Conservation (phyloP, 1,284 basidiomycete genomes). For the Puccinia sorghi region DNA sequence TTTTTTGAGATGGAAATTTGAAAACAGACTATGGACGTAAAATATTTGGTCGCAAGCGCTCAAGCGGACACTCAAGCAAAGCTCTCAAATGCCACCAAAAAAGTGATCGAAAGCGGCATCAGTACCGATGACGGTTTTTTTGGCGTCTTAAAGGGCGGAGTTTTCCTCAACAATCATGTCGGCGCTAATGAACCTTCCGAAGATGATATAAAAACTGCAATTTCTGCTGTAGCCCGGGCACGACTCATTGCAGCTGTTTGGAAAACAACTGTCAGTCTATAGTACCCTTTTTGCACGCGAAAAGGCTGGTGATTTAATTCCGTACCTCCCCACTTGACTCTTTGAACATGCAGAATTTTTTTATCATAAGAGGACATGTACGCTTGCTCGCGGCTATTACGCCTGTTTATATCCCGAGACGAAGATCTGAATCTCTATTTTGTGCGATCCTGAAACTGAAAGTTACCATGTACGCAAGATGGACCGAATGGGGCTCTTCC, state of each 20-base stretch:
- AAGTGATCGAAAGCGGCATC: slow-evolving; percentile 29
- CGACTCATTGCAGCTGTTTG: slow-evolving; percentile 44
- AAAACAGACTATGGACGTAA: slow-evolving; percentile 26
- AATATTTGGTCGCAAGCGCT: slow-evolving; percentile 42
- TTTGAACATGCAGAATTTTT: slow-evolving; percentile 26
- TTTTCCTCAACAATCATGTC: slow-evolving; percentile 49
- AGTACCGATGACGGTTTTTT: slow-evolving; percentile 42
- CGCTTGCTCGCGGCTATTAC: not conserved
- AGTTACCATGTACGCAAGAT: slow-evolving; percentile 24
- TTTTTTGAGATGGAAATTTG: slow-evolving; percentile 9
- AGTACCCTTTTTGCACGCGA: not conserved
- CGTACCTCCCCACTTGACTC: not conserved
- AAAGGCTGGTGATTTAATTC: not conserved
- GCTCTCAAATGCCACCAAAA: not conserved
- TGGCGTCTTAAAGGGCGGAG: slow-evolving; percentile 42
- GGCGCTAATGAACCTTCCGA: slow-evolving; percentile 20
- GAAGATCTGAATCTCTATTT: not conserved
- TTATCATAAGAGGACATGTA: slow-evolving; percentile 33
- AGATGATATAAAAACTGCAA: slow-evolving; percentile 19
- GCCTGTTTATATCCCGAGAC: not conserved
- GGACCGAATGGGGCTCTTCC: slow-evolving; percentile 34
- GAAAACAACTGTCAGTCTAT: slow-evolving; percentile 33
- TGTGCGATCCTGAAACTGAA: not conserved
- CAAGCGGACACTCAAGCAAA: slow-evolving; percentile 32
- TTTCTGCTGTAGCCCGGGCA: slow-evolving; percentile 22